Base-by-base conservation (phyloP, 345 rosid genomes). In the Bruguiera sexangula region DNA sequence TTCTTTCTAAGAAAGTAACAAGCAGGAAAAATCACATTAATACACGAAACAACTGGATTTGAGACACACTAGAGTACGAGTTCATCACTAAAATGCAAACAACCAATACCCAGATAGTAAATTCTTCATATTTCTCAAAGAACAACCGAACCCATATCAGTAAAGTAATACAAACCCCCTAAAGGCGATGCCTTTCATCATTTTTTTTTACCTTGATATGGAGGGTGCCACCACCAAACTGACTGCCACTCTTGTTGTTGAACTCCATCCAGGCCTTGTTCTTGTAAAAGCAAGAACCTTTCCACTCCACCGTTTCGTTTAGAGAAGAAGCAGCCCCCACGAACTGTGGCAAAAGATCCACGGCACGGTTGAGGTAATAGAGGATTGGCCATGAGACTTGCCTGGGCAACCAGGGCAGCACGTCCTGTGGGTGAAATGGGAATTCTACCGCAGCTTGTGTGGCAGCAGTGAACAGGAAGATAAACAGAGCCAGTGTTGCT, bases 141-240 rank as follows among this genome's bases (percentile, higher is more conserved):
- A 6, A 13, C 22, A 16, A 26, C 6, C 29, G 60, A 48, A 6
- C 20, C 26, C 62, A 48, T 43, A 60, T 13, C 36, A 31, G 59
- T 36, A n/a, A n/a, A n/a, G 63, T 27, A 57, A 37, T 6, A 31
- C 53, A 46, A 36, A 51, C 10, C 30, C 22, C 29, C 60, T 29
- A 30, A 39, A 19, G 2, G 30, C 27, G 21, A 11, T 50, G 7
- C 22, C 6, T 15, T 22, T 54, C 9, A 48, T 48, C n/a, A 10
- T 5, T 24, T 27, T 6, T 8, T 2, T 43, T 43, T 39, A 94
- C 98, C 97, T 91, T 74, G 62, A 94, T 72, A 73, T 91, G 96
- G 71, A 95, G 90, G 31, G 96, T 90, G 1, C 99, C 97, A 3
- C 99, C 97, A 24, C 99, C 97, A 30, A 88, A 91, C 65, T 86